Evolutionary conservation across 2,329 filamentous ascomycete species (phyloP), one percentile per base, ranked within the genome.

Genomic region (Fusarium sp.): DNA sequence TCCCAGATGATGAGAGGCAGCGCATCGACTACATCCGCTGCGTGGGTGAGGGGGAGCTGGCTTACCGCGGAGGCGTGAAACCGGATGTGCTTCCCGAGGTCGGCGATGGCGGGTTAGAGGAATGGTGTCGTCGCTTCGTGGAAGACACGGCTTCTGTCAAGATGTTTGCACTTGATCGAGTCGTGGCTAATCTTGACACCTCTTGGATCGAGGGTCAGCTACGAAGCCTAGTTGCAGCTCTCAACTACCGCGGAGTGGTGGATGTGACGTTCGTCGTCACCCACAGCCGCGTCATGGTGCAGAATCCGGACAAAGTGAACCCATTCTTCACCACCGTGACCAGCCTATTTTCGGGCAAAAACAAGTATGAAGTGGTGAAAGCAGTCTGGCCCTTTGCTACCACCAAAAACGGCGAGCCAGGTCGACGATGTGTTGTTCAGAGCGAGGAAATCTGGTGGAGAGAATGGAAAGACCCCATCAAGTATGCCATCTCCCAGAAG

Each of bases 371-470:
- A 78, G 86, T 89, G 4, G 84, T 88, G 58, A 88, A 89, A 77
- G 84, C 85, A 1, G 85, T 90, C 1, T 90, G 89, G 88, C 89
- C 88, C 4, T 90, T 89, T 80, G 88, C 88, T 2, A 87, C 86
- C 71, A 81, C 83, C 4, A 82, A 79, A 76, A 85, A 80, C 72
- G 87, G 82, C 43, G 86, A 87, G 70, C 78, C 71, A n/a, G 85
- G 78, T 14, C 83, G 86, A 58, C 80, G 79, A 62, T 89, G 85
- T 72, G 82, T 84, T 4, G 87, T 90, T n/a, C 87, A 89, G 79
- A 87, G 84, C 66, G 88, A 90, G 79, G 87, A 89, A 76, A 83
- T 82, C 3, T 90, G 88, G 88, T 90, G 88, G 86, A 81, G 82
- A 59, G 85, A 81, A 68, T 82, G 80, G 80, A 76, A 72, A 60